Conservation (phyloP, 495 filamentous ascomycete species). For the Peziza echinospora region DNA sequence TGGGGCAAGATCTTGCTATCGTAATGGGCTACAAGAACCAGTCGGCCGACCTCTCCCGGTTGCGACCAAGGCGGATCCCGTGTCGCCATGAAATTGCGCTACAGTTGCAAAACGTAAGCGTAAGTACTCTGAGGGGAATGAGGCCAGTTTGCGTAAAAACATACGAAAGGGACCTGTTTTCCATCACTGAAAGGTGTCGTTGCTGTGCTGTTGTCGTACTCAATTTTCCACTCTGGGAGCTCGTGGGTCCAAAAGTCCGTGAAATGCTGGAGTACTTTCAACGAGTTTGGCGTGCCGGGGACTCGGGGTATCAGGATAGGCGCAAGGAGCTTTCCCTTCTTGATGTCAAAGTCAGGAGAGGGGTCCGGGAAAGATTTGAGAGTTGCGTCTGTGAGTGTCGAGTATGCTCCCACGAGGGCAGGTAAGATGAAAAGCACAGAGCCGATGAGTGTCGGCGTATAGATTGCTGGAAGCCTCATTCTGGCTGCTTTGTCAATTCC, state of each 20-base stretch:
- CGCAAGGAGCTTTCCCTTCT: constrained; percentile 45
- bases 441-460: constrained; percentile 12
- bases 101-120: too few relatives aligned
- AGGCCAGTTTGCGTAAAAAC: not conserved
- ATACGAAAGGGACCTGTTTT: constrained; percentile 48
- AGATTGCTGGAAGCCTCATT: not conserved
- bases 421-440: constrained; percentile 22
- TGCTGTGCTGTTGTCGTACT: constrained; percentile 68
- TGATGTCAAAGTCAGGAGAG: constrained; percentile 62
- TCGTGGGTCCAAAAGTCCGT: constrained; percentile 49
- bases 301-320: constrained; percentile 84
- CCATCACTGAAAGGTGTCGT: constrained; percentile 52
- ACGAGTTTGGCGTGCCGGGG: constrained; percentile 60
- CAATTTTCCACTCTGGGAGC: constrained; percentile 58
- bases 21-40: constrained; percentile 87
- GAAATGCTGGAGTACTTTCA: constrained; percentile 58
- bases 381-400: constrained; percentile 47
- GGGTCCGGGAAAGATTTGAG: constrained; percentile 39
- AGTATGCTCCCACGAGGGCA: constrained; percentile 36
- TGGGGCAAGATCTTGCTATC: constrained; percentile 62
- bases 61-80: constrained; percentile 69
- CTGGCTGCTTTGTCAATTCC: too few relatives aligned
- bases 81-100: constrained; percentile 54
- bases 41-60: constrained; percentile 48
- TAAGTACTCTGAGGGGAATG: too few relatives aligned